Base-by-base conservation (phyloP, 768 basidiomycete species). In the Termitomyces sp. region DNA sequence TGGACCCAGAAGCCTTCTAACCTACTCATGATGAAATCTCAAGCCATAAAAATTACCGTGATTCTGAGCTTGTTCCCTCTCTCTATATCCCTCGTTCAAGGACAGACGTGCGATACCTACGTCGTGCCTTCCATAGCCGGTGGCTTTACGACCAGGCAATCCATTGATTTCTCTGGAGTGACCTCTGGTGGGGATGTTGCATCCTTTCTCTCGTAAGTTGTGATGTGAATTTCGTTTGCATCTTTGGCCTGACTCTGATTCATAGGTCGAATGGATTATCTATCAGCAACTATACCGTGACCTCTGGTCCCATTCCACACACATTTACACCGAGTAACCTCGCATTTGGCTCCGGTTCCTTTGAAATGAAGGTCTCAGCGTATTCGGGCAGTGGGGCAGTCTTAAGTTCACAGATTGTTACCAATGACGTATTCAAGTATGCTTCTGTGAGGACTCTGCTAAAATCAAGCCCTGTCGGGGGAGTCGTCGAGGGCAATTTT, bases 401-500 rank as follows among this genome's bases (percentile, higher is more conserved):
- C 5, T 46, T 64, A 16, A 68, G 71, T 54, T 63, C 72, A 3
- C 70, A 73, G 48, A 63, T 74, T 24, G 58, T 49, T 26, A 73
- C 73, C 1, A 50, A 63, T n/a, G 66, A 65, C 26, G 22, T 57
- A 4, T 70, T 74, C 60, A 58, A 63, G 52, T 74, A 71, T 54
- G 73, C 64, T 5, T 74, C 73, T 13, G 71, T 74, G 16, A 60
- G 73, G 24, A 72, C 71, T 24, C 66, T 71, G 30, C 59, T 66
- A 40, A 73, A 73, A 56, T 74, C 72, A 36, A 74, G 72, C 58
- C 60, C 61, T 11, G 64, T 65, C 5, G 70, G 64, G 35, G 73
- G 72, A 18, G 67, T 74, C 30, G 67, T 70, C 18, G 72, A 74
- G 43, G 73, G 73, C 36, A 72, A 71, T 58, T 74, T 75, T 52